phyloP scores from a whole-genome alignment of 139 green algal genomes.

The Chlorella sp. region DNA sequence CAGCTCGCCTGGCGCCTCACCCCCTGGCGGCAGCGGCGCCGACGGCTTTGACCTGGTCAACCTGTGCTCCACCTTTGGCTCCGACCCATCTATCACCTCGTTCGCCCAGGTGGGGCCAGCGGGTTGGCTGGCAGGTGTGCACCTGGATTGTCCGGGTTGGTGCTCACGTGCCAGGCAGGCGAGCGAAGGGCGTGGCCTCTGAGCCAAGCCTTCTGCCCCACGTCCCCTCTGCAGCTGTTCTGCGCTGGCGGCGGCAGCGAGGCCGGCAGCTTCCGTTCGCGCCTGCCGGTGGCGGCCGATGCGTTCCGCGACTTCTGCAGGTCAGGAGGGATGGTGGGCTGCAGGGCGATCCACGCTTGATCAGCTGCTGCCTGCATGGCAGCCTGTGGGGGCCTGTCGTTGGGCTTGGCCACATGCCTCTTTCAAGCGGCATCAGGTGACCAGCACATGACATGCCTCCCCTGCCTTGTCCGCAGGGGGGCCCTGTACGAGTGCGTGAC shows the following conservation, averaged over 20 bases:
- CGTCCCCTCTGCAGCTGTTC: constrained; percentile 13
- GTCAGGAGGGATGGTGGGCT: not conserved
- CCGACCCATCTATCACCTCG: constrained; percentile 68
- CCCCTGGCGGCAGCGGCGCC: not conserved
- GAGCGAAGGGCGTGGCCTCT: not conserved
- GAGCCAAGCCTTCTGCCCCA: not conserved
- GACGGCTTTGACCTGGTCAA: constrained; percentile 62
- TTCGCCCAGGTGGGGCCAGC: constrained; percentile 56
- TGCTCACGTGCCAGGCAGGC: not conserved
- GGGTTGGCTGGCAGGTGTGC: not conserved
- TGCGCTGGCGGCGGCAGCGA: not conserved
- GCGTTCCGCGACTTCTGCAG: constrained; percentile 12
- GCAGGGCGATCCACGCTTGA: not conserved
- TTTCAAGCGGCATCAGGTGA: too few species aligned
- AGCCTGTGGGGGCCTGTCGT: constrained; percentile 23
- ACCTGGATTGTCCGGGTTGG: not conserved
- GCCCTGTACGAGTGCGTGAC: constrained; percentile 76
- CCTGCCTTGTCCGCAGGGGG: constrained; percentile 27
- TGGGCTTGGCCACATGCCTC: too few species aligned
- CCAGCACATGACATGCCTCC: too few species aligned
- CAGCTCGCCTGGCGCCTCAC: not conserved
- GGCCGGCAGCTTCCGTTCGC: constrained; percentile 9
- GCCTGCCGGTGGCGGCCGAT: not conserved
- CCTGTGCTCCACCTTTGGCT: constrained; percentile 74
- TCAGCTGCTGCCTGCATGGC: constrained; percentile 20